A percentile compares a stretch with the other conserved stretches of the same genome.
These are phyloP conservation scores for Marsdenia floribunda DNA, from an alignment of 257 asterid species.

Conservation along the genomic window DNA sequence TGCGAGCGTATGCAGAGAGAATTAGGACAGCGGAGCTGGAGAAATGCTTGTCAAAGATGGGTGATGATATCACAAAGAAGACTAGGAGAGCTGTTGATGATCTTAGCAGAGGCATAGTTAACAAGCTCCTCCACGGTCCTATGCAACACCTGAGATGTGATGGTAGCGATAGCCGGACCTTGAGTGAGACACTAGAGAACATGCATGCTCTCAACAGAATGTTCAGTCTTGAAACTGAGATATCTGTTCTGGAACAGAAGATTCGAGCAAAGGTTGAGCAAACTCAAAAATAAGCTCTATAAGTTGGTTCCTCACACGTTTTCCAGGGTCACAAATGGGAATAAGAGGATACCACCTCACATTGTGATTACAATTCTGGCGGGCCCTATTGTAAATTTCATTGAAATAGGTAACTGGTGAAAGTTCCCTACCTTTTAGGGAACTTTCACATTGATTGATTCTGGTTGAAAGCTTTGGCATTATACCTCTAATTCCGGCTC, in stretches of 20 bases:
- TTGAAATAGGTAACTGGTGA: constrained; percentile 27
- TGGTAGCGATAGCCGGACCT: constrained; percentile 84
- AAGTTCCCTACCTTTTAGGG: constrained; percentile 13
- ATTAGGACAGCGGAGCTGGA: constrained; percentile 80
- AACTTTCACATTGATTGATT: constrained; percentile 30
- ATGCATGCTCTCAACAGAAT: constrained; percentile 91
- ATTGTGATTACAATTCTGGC: constrained; percentile 16
- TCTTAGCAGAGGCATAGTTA: constrained; percentile 81
- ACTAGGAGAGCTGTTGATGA: constrained; percentile 78
- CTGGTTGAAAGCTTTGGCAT: constrained; percentile 19
- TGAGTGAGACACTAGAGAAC: constrained; percentile 93
- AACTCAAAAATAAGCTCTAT: constrained; percentile 45
- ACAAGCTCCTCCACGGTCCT: constrained; percentile 94
- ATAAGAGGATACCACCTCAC: constrained; percentile 36
- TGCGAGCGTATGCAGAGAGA: constrained; percentile 87
- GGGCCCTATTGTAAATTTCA: constrained; percentile 25
- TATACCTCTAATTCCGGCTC: constrained; percentile 19
- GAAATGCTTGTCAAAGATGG: constrained; percentile 89
- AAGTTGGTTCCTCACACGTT: constrained; percentile 5
- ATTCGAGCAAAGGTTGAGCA: constrained; percentile 87
- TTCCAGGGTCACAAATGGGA: constrained; percentile 27
- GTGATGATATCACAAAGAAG: constrained; percentile 79
- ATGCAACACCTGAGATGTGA: constrained; percentile 98
- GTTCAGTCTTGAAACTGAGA: constrained; percentile 81
- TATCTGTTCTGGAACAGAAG: constrained; percentile 83